These are phyloP conservation scores for Ammopiptanthus mongolicus DNA, from an alignment of 306 rosid genomes.

Conservation along the genomic window DNA sequence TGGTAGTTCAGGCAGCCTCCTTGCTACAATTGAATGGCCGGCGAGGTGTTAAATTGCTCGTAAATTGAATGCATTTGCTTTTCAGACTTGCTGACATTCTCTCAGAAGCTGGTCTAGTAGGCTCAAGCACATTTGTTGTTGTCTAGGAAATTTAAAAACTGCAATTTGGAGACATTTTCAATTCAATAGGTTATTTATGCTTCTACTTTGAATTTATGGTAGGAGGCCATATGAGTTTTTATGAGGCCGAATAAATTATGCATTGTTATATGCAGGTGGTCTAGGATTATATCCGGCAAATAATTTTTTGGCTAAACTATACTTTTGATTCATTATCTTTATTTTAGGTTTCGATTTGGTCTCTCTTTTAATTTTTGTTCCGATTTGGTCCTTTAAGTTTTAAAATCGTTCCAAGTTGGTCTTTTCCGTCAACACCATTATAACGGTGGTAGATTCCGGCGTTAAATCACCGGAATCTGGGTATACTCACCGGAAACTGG, in stretches of 20 bases:
- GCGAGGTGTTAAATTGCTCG: conserved; percentile 51
- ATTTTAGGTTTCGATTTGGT: too few species aligned
- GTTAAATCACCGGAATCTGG: too few species aligned
- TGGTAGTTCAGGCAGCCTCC: conserved; percentile 61
- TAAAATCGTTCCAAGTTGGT: too few species aligned
- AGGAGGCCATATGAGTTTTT: not conserved
- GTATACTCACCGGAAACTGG: too few species aligned
- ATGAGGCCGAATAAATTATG: not conserved
- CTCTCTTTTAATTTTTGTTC: too few species aligned
- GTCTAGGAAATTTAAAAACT: not conserved
- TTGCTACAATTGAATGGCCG: conserved; percentile 23
- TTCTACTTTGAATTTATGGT: not conserved
- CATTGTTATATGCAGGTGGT: not conserved
- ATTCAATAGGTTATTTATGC: not conserved
- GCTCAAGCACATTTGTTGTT: conserved; percentile 36
- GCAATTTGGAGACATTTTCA: not conserved
- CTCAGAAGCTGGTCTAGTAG: conserved; percentile 69
- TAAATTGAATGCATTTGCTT: conserved; percentile 43
- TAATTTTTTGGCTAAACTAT: too few species aligned
- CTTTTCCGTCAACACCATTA: too few species aligned
- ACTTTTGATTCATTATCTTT: too few species aligned
- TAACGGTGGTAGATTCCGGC: too few species aligned
- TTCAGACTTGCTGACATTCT: conserved; percentile 55
- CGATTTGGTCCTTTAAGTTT: too few species aligned
- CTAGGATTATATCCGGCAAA: not conserved